Conservation (phyloP, 1,139 yeast genomes). For the Sugiyamaella pinicola region DNA sequence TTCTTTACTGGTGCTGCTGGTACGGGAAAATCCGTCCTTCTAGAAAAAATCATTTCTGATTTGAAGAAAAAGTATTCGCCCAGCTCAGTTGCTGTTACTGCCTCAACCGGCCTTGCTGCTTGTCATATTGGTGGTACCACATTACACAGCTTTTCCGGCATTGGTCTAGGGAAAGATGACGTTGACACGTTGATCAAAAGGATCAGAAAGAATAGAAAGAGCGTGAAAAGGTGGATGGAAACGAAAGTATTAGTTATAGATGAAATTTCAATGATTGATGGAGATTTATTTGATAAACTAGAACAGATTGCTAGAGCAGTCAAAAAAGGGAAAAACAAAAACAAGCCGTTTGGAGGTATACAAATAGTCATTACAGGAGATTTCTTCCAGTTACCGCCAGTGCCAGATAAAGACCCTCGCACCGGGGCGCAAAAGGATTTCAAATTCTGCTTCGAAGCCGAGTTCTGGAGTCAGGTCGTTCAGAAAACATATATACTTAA, state of each 20-base stretch:
- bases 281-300: slow-evolving; percentile 63
- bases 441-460: slow-evolving; percentile 75
- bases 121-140: slow-evolving; percentile 87
- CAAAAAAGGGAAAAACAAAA: slow-evolving; percentile 36
- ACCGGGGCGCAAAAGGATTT: slow-evolving; percentile 37
- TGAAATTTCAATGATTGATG: slow-evolving; percentile 85
- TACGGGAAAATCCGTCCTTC: slow-evolving; percentile 39
- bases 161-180: slow-evolving; percentile 69
- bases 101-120: slow-evolving; percentile 93
- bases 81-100: slow-evolving; percentile 71
- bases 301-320: slow-evolving; percentile 59
- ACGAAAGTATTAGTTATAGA: slow-evolving; percentile 70
- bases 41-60: slow-evolving; percentile 67
- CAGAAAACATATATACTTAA: slow-evolving; percentile 66
- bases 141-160: slow-evolving; percentile 73
- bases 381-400: slow-evolving; percentile 86
- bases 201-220: slow-evolving; percentile 49
- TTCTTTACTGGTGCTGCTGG: slow-evolving; percentile 40
- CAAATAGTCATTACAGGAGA: slow-evolving; percentile 82
- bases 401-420: slow-evolving; percentile 36
- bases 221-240: slow-evolving; percentile 58
- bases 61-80: slow-evolving; percentile 58
- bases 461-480: slow-evolving; percentile 69
- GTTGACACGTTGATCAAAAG: slow-evolving; percentile 49
- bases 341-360: slow-evolving; percentile 67